Evolutionary conservation across 169 alveolate genomes (phyloP).

Genomic region (Plasmodium coatneyi): DNA sequence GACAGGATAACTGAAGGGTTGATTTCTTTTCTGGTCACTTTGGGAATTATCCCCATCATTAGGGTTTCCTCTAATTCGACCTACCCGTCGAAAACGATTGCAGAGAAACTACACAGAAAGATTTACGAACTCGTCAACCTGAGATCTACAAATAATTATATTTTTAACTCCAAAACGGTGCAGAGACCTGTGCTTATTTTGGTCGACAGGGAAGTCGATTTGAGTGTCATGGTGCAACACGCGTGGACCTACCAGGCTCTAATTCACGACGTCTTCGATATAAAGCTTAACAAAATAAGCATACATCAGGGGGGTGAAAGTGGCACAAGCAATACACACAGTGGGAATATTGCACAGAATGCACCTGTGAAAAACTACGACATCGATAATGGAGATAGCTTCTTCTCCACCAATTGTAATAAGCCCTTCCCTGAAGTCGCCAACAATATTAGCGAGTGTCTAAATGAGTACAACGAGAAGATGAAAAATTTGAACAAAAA

Average conservation of each 20-base stretch:
- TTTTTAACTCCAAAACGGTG: constrained; percentile 76
- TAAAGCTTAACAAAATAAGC: constrained; percentile 83
- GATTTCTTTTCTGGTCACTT: constrained; percentile 84
- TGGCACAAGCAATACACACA: not conserved
- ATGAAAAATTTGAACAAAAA: constrained; percentile 77
- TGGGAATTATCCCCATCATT: constrained; percentile 87
- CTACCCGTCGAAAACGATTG: constrained; percentile 84
- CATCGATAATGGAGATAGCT: constrained; percentile 79
- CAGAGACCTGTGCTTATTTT: constrained; percentile 87
- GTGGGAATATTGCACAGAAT: not conserved
- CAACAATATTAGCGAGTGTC: constrained; percentile 78
- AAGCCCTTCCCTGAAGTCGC: constrained; percentile 87
- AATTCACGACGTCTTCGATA: constrained; percentile 86
- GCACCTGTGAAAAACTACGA: constrained; percentile 60
- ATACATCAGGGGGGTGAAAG: not conserved
- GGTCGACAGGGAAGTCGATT: constrained; percentile 87
- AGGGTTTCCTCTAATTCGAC: constrained; percentile 82
- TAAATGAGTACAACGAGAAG: constrained; percentile 81
- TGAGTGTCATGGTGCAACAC: constrained; percentile 90
- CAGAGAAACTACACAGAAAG: constrained; percentile 83
- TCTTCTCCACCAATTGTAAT: constrained; percentile 72
- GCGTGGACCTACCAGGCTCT: constrained; percentile 92
- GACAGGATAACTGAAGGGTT: constrained; percentile 84
- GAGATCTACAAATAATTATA: constrained; percentile 72
- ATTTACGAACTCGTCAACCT: constrained; percentile 80